These are phyloP conservation scores for Lecanoromycetidae sp. DNA, from an alignment of 2,329 filamentous ascomycete species.

Conservation along the genomic window DNA sequence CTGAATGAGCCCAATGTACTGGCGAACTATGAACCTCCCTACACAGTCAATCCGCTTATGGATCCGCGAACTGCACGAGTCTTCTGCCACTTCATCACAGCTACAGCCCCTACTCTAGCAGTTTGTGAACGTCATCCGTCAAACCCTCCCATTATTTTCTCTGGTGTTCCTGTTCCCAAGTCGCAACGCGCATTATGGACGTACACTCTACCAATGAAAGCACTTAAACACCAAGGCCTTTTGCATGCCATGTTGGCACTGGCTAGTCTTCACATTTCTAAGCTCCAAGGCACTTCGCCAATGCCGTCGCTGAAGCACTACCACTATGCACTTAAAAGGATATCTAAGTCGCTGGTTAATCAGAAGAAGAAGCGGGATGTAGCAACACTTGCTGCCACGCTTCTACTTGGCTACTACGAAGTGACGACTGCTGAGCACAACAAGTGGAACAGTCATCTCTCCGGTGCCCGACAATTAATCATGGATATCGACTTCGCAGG, in stretches of 20 bases:
- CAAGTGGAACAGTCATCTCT: conserved; percentile 89
- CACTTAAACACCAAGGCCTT: conserved; percentile 72
- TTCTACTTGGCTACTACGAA: conserved; percentile 83
- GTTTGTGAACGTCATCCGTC: conserved; percentile 73
- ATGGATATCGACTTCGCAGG: conserved; percentile 67
- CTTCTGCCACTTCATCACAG: conserved; percentile 84
- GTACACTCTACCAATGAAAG: conserved; percentile 70
- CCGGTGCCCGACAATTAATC: conserved; percentile 70
- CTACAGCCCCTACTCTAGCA: conserved; percentile 75
- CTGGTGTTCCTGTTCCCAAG: conserved; percentile 47
- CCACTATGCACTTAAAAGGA: conserved; percentile 65
- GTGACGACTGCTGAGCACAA: conserved; percentile 88
- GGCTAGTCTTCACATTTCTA: conserved; percentile 76
- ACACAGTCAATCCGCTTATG: conserved; percentile 58
- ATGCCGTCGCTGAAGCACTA: conserved; percentile 87
- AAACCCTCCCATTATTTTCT: conserved; percentile 56
- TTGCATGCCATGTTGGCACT: conserved; percentile 84
- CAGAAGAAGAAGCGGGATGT: conserved; percentile 58
- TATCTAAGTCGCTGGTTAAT: conserved; percentile 63
- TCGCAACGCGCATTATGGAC: conserved; percentile 50
- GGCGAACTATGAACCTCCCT: conserved; percentile 54
- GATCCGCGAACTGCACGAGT: conserved; percentile 69
- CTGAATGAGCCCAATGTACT: conserved; percentile 40
- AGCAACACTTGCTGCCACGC: conserved; percentile 74
- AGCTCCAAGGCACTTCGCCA: conserved; percentile 58